Conservation (phyloP, 2,329 filamentous ascomycete species). For the Balansia obtecta region DNA sequence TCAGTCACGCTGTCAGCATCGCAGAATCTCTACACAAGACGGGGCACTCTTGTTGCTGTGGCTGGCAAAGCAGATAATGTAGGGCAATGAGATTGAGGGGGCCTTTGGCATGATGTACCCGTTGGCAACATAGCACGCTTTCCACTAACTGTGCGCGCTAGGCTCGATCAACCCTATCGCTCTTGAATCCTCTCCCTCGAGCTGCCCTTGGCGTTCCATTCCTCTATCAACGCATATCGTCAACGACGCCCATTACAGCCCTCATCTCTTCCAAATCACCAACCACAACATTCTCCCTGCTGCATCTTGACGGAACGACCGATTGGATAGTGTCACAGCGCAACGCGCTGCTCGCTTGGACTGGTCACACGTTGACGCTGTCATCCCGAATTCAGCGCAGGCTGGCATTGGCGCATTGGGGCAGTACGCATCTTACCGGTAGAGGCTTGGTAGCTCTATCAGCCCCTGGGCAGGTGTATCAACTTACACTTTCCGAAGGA, state of each 20-base stretch:
- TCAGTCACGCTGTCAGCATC: slow-evolving; percentile 89
- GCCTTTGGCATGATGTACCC: background rate
- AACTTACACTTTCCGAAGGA: slow-evolving; percentile 64
- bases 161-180: slow-evolving; percentile 79
- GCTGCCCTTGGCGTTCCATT: slow-evolving; percentile 80
- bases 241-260: slow-evolving; percentile 76
- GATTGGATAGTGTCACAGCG: slow-evolving; percentile 92
- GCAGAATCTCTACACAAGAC: slow-evolving; percentile 82
- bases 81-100: slow-evolving; percentile 14
- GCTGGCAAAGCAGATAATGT: slow-evolving; percentile 88
- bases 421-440: slow-evolving; percentile 77
- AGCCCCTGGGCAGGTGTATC: slow-evolving; percentile 81
- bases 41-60: slow-evolving; percentile 81
- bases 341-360: slow-evolving; percentile 89
- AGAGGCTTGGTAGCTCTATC: slow-evolving; percentile 75
- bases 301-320: slow-evolving; percentile 83
- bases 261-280: slow-evolving; percentile 80
- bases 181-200: slow-evolving; percentile 74
- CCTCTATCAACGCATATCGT: slow-evolving; percentile 83
- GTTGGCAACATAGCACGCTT: background rate
- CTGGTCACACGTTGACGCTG: slow-evolving; percentile 70
- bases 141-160: slow-evolving; percentile 20
- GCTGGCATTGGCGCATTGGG: slow-evolving; percentile 79
- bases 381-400: slow-evolving; percentile 63
- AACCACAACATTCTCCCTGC: slow-evolving; percentile 72